A percentile compares a stretch with the other conserved stretches of the same genome.
Evolutionary conservation across 2,329 filamentous ascomycete species (phyloP).

Genomic region (Elsinoe australis): DNA sequence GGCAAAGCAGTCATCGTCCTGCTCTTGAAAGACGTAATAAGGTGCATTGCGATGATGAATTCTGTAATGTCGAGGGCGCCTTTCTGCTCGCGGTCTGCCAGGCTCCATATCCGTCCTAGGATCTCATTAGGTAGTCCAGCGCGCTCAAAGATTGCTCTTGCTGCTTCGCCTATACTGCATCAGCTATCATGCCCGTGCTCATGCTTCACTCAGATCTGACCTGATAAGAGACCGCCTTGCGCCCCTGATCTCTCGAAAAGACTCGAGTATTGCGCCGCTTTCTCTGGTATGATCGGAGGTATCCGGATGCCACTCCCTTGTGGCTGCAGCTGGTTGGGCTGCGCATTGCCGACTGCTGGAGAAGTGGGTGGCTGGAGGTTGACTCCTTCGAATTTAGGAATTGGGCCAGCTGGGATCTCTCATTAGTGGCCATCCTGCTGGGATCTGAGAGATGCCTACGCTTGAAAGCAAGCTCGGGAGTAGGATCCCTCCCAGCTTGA

Average conservation of each 20-base stretch:
- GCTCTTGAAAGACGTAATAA: slow-evolving; percentile 84
- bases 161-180: slow-evolving; percentile 58
- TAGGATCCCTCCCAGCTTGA: slow-evolving; percentile 77
- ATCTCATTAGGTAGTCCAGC: slow-evolving; percentile 83
- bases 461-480: slow-evolving; percentile 71
- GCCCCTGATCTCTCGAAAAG: slow-evolving; percentile 85
- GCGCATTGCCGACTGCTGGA: slow-evolving; percentile 19
- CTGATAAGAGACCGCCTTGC: slow-evolving; percentile 66
- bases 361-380: slow-evolving; percentile 39
- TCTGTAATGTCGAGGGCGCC: slow-evolving; percentile 80
- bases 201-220: slow-evolving; percentile 30
- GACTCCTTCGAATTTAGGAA: slow-evolving; percentile 86
- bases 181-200: slow-evolving; percentile 16
- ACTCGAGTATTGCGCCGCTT: slow-evolving; percentile 79
- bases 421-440: slow-evolving; percentile 20
- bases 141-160: slow-evolving; percentile 91
- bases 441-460: slow-evolving; percentile 39
- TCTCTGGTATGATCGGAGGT: slow-evolving; percentile 78
- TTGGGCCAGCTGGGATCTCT: slow-evolving; percentile 56
- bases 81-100: slow-evolving; percentile 88
- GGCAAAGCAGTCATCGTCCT: slow-evolving; percentile 73
- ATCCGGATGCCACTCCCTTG: slow-evolving; percentile 59
- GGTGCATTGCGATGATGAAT: slow-evolving; percentile 97
- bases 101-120: slow-evolving; percentile 90
- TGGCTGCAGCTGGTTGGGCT: slow-evolving; percentile 35